Conservation (phyloP, 257 asterid species). For the Plantago major region DNA sequence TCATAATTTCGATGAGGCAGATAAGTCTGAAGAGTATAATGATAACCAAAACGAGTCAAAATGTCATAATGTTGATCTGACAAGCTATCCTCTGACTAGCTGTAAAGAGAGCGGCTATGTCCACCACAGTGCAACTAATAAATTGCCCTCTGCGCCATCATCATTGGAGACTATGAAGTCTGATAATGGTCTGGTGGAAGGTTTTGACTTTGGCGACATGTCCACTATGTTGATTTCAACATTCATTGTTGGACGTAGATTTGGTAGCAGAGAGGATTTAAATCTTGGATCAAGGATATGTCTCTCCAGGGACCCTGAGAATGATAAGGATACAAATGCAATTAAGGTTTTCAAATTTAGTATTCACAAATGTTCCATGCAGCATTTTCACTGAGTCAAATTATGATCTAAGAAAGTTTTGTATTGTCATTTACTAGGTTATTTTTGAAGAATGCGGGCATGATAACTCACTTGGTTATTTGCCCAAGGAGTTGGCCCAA, state of each 20-base stretch:
- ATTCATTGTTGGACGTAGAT: conserved; percentile 80
- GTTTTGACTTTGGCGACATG: conserved; percentile 28
- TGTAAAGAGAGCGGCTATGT: conserved; percentile 19
- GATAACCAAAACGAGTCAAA: conserved; percentile 7
- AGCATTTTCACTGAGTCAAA: conserved; percentile 6
- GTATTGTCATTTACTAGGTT: conserved; percentile 48
- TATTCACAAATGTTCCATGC: conserved; percentile 15
- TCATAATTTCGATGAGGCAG: conserved; percentile 21
- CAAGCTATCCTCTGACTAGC: conserved; percentile 19
- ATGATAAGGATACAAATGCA: conserved; percentile 74
- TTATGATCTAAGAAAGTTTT: not conserved
- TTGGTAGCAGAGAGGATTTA: conserved; percentile 43
- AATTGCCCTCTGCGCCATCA: conserved; percentile 11
- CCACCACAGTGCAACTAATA: conserved; percentile 24
- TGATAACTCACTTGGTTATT: conserved; percentile 61
- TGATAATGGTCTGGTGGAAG: conserved; percentile 27
- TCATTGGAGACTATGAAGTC: conserved; percentile 26
- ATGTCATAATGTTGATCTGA: conserved; percentile 14
- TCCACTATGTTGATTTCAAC: conserved; percentile 50
- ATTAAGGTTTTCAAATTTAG: conserved; percentile 57
- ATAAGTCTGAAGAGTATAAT: conserved; percentile 24
- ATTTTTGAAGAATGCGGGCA: conserved; percentile 45
- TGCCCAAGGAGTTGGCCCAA: conserved; percentile 78
- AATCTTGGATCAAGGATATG: conserved; percentile 43
- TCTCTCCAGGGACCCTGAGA: conserved; percentile 71